A percentile compares a stretch with the other conserved stretches of the same genome.
phyloP scores from a whole-genome alignment of 305 asterid genomes.

The Coffea humblotiana region DNA sequence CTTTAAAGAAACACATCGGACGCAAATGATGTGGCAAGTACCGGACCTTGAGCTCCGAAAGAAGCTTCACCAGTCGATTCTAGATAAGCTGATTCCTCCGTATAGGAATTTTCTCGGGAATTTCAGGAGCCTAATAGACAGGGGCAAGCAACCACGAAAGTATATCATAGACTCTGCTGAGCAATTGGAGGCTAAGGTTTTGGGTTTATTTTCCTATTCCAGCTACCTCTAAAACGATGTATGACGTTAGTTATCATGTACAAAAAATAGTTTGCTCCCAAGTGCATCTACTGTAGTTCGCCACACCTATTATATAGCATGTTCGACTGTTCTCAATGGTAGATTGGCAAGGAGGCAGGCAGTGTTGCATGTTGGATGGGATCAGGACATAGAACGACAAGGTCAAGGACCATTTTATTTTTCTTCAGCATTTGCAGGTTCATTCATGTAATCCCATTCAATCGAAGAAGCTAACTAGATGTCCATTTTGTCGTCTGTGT shows the following conservation, averaged over 20 bases:
- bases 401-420: too few species aligned
- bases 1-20: slow-evolving; percentile 74
- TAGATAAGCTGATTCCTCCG: slow-evolving; percentile 63
- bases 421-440: too few species aligned
- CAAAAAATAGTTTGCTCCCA: not conserved
- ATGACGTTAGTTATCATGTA: not conserved
- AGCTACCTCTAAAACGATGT: not conserved
- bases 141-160: slow-evolving; percentile 79
- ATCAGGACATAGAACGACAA: too few species aligned
- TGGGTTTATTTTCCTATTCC: slow-evolving; percentile 56
- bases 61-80: slow-evolving; percentile 68
- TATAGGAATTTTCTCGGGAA: slow-evolving; percentile 73
- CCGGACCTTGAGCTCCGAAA: slow-evolving; percentile 79
- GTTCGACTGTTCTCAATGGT: too few species aligned
- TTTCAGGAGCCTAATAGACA: slow-evolving; percentile 70
- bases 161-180: slow-evolving; percentile 71
- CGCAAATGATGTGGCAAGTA: slow-evolving; percentile 66
- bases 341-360: too few species aligned
- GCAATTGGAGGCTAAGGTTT: slow-evolving; percentile 68
- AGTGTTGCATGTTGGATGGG: too few species aligned
- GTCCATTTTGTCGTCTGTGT: too few species aligned
- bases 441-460: too few species aligned
- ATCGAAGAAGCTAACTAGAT: too few species aligned
- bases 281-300: too few species aligned
- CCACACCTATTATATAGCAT: too few species aligned